Evolutionary conservation across 2,329 filamentous ascomycete genomes (phyloP).

Genomic region (Fusarium fujikuroi): DNA sequence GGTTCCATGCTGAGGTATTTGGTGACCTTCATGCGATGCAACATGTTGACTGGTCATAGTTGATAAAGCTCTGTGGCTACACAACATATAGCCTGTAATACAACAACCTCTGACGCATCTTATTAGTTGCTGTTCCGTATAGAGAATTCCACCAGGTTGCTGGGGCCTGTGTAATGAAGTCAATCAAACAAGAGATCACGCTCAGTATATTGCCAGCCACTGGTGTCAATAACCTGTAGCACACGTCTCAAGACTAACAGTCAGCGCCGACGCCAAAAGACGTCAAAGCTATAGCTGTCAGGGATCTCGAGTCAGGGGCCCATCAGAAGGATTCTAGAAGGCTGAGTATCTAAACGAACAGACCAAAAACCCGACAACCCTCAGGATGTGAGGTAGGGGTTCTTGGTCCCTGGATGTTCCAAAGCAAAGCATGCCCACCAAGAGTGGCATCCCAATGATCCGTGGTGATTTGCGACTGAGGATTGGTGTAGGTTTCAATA

Average conservation of each 20-base stretch:
- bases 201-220: constrained; percentile 10
- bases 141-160: constrained; percentile 15
- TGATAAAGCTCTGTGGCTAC: not conserved
- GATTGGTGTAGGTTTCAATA: not conserved
- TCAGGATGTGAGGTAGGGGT: constrained; percentile 23
- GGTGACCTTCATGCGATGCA: constrained; percentile 16
- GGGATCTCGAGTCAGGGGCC: constrained; percentile 26
- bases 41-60: constrained; percentile 27
- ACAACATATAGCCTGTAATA: constrained; percentile 2
- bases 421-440: constrained; percentile 13
- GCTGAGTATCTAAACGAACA: constrained; percentile 30
- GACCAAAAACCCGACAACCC: constrained; percentile 3
- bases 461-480: not conserved
- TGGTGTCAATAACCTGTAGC: constrained; percentile 27
- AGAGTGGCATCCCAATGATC: constrained; percentile 7
- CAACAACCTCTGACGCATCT: constrained; percentile 16
- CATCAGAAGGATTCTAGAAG: constrained; percentile 45
- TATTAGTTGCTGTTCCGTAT: not conserved
- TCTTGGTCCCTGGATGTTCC: constrained; percentile 8
- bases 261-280: constrained; percentile 27
- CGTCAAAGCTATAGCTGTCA: constrained; percentile 28
- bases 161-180: constrained; percentile 22
- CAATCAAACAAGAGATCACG: constrained; percentile 29
- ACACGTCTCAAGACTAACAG: constrained; percentile 20
- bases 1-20: not conserved